Percentiles rank a stretch among this genome's conserved stretches.
These are phyloP conservation scores for Xerocomus amazonicus DNA, from an alignment of 1,284 basidiomycete genomes.

Conservation along the genomic window DNA sequence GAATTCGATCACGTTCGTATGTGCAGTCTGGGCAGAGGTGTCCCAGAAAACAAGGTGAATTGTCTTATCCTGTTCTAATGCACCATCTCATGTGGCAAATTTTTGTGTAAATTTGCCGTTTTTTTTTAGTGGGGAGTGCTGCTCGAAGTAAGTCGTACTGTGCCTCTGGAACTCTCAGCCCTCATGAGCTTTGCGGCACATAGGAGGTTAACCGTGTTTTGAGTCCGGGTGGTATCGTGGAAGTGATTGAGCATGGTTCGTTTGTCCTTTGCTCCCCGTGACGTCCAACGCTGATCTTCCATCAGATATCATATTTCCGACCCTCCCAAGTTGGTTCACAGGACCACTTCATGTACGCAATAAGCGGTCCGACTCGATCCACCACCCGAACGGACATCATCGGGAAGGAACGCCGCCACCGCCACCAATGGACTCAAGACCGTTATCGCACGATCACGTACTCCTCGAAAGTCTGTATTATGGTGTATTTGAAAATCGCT, in stretches of 20 bases:
- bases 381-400: constrained; percentile 45
- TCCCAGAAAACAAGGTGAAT: constrained; percentile 69
- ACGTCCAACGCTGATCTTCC: not conserved
- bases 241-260: constrained; percentile 68
- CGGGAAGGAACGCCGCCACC: constrained; percentile 32
- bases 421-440: constrained; percentile 30
- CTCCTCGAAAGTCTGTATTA: constrained; percentile 61
- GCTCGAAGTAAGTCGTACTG: constrained; percentile 51
- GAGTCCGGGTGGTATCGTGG: constrained; percentile 63
- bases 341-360: constrained; percentile 50
- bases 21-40: constrained; percentile 56
- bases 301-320: constrained; percentile 60
- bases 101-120: not conserved
- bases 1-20: constrained; percentile 77
- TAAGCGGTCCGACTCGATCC: constrained; percentile 43
- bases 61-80: not conserved
- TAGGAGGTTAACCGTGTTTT: constrained; percentile 70
- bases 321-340: constrained; percentile 64
- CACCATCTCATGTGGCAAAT: constrained; percentile 2
- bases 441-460: constrained; percentile 52
- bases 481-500: constrained; percentile 60
- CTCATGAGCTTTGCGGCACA: constrained; percentile 6
- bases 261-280: constrained; percentile 4
- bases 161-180: not conserved
- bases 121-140: constrained; percentile 57